These are phyloP conservation scores for Pseudogymnoascus destructans DNA, from an alignment of 2,329 filamentous ascomycete genomes.

Conservation along the genomic window DNA sequence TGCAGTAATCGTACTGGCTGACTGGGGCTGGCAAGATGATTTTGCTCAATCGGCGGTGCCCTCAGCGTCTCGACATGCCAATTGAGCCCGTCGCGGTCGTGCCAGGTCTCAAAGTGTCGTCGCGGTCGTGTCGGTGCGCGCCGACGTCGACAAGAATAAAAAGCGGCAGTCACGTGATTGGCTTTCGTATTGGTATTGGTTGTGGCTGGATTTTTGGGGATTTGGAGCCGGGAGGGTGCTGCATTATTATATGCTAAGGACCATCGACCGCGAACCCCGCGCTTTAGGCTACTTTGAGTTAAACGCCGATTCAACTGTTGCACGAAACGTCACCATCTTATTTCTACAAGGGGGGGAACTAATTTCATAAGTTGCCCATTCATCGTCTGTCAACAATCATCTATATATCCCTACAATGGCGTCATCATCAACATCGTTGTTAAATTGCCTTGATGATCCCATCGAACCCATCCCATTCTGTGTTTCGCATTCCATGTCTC, in stretches of 20 bases:
- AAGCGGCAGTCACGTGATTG: neutral
- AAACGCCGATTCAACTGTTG: neutral
- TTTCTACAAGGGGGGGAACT: neutral
- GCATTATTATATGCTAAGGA: slow-evolving; percentile 8
- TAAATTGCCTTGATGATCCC: neutral
- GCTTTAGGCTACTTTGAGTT: slow-evolving; percentile 1
- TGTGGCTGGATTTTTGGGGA: slow-evolving; percentile 1
- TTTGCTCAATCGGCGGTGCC: neutral
- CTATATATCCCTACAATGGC: slow-evolving; percentile 1
- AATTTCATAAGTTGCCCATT: neutral
- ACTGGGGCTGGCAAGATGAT: neutral
- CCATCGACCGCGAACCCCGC: neutral
- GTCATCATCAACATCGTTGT: neutral
- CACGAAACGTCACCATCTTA: slow-evolving; percentile 5
- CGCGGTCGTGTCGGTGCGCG: neutral
- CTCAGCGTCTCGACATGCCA: neutral
- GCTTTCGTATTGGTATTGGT: neutral
- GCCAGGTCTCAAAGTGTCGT: neutral
- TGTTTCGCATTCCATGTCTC: slow-evolving; percentile 5
- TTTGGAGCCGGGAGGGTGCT: neutral
- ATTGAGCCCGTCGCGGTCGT: neutral
- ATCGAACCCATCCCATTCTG: neutral
- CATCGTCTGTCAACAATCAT: neutral
- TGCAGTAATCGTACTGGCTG: neutral
- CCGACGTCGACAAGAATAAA: neutral